These are phyloP conservation scores for Mycena venus DNA, from an alignment of 768 basidiomycete species.

Conservation along the genomic window DNA sequence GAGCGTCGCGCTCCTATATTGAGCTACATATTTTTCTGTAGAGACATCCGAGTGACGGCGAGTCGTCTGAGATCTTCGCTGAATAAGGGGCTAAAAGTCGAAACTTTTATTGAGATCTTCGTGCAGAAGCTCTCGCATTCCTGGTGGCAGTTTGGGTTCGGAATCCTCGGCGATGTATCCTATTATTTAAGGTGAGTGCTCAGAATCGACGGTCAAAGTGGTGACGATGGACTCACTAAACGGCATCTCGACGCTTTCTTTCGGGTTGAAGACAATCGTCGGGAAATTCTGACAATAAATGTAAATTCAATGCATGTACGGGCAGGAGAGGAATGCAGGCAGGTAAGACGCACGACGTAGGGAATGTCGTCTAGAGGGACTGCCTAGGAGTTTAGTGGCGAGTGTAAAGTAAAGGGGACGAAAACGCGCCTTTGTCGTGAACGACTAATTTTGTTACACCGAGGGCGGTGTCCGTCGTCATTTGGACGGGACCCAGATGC, in stretches of 20 bases:
- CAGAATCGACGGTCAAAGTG: not conserved
- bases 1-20: too few species aligned
- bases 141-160: constrained; percentile 85
- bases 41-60: too few species aligned
- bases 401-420: not conserved
- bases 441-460: constrained; percentile 91
- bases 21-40: too few species aligned
- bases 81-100: constrained; percentile 67
- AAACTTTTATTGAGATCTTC: constrained; percentile 91
- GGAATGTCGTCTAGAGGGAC: constrained; percentile 80
- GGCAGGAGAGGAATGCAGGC: not conserved
- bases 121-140: constrained; percentile 89
- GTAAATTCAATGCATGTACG: not conserved
- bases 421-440: constrained; percentile 69
- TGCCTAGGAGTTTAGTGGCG: constrained; percentile 30
- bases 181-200: constrained; percentile 31
- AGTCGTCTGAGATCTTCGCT: not conserved
- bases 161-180: constrained; percentile 64
- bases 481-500: constrained; percentile 90
- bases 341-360: constrained; percentile 69
- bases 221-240: constrained; percentile 73
- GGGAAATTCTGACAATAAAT: constrained; percentile 78
- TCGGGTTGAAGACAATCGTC: constrained; percentile 87
- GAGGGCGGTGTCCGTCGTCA: constrained; percentile 98
- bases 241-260: constrained; percentile 98